A percentile compares a stretch with the other conserved stretches of the same genome.
These are phyloP conservation scores for Mortierella claussenii DNA, from an alignment of 192 early-diverging fungal species.

Conservation along the genomic window DNA sequence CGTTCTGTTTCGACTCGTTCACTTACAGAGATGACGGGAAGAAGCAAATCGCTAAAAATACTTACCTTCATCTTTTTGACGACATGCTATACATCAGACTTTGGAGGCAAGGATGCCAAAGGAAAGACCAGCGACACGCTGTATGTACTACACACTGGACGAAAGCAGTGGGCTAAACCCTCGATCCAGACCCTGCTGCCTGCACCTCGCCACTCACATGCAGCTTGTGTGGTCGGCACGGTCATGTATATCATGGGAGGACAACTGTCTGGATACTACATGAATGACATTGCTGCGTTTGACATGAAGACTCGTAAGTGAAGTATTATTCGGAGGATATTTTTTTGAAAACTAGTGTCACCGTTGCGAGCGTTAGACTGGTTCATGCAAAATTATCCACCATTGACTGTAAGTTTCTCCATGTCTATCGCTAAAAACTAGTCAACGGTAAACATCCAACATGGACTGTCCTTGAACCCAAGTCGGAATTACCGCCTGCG, in stretches of 20 bases:
- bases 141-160: constrained; percentile 36
- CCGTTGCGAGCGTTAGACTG: no score
- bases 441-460: constrained; percentile 45
- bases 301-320: constrained; percentile 60
- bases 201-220: constrained; percentile 59
- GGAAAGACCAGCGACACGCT: constrained; percentile 23
- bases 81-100: constrained; percentile 50
- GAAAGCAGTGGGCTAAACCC: constrained; percentile 57
- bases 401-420: no score
- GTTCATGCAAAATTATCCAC: no score
- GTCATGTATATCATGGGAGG: constrained; percentile 66
- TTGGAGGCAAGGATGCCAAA: constrained; percentile 47
- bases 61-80: no score
- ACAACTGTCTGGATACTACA: constrained; percentile 50
- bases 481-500: constrained; percentile 38
- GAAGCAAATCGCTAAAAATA: no score
- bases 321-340: not conserved
- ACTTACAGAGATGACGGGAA: no score
- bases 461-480: constrained; percentile 40
- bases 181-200: constrained; percentile 53
- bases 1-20: no score
- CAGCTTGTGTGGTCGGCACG: constrained; percentile 56
- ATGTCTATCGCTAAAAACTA: no score
- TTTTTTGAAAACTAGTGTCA: no score
- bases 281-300: constrained; percentile 61